Base-by-base conservation (phyloP, 805 yeast species). In the Yamadazyma endophytica region DNA sequence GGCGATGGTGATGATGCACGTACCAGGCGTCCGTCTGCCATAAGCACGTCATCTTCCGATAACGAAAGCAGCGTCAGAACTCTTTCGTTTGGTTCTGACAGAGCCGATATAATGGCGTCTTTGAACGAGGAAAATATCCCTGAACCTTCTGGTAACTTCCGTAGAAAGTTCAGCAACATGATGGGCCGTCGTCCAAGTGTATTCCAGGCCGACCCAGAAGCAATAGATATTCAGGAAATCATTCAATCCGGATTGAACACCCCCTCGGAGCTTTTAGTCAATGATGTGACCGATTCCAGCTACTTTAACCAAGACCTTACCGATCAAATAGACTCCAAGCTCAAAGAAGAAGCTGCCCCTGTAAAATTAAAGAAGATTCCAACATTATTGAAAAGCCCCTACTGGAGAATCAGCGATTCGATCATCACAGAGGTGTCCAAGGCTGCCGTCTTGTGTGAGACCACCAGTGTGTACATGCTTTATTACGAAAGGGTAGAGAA, bases 331-430 rank as follows among this genome's bases (percentile, higher is more conserved):
- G 25, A 34, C 16, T 38, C 41, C 13, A 42, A 33, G 19, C 21
- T 40, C 7, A 18, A 24, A 13, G 21, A 28, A 25, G 16, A 28
- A 28, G 39, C 39, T 23, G 15, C 31, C 4, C 20, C 56, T 41
- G 54, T 63, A 42, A 54, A 64, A 49, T 47, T 68, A 54, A 78
- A 73, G 47, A 78, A 72, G 44, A 58, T 82, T 8, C 73, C 77
- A 4, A 68, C 79, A 12, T 63, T 74, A 12, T 49, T 67, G 3
- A 76, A 75, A 35, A 58, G 70, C 26, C 88, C 90, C 13, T 83
- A 68, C 47, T 90, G 97, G 97, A 70, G 84, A 40, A 75, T 89
- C 20, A 85, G 94, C 39, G 97, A 92, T 56, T 66, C 83, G 2
- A 64, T 61, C 18, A 76, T 84, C 4, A 58, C 75, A 22, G 96